Base-by-base conservation (phyloP, 177 flowering plant species). In the Tripterygium wilfordii region DNA sequence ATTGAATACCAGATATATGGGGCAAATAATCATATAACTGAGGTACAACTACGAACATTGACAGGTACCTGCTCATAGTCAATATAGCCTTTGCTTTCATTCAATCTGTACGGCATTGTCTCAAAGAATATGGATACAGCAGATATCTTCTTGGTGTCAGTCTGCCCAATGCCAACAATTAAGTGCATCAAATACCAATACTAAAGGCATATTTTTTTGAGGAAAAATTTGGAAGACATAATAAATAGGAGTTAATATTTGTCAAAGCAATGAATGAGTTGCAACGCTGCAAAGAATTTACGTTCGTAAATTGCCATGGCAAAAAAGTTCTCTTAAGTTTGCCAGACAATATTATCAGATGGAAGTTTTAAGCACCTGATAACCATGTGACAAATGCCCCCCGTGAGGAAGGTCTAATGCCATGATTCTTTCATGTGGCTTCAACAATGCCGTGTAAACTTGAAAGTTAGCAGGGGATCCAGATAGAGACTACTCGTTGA, bases 301-400 rank as follows among this genome's bases (percentile, higher is more conserved):
- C n/a, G n/a, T n/a, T n/a, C n/a, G n/a, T n/a, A n/a, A n/a, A n/a
- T n/a, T n/a, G n/a, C n/a, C n/a, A n/a, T n/a, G n/a, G n/a, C n/a
- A n/a, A n/a, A n/a, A n/a, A n/a, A n/a, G n/a, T n/a, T n/a, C n/a
- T n/a, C n/a, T n/a, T n/a, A n/a, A n/a, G n/a, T n/a, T n/a, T n/a
- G n/a, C n/a, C n/a, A n/a, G n/a, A n/a, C n/a, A n/a, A n/a, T n/a
- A n/a, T n/a, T n/a, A n/a, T n/a, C n/a, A n/a, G n/a, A n/a, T n/a
- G n/a, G n/a, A 36, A 2, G 14, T 3, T 20, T 32, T 14, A 30
- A 54, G 53, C 46, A 89, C 99, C 99, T 94, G 99, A 67, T 90
- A 94, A n/a, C 99, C 99, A 65, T 90, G 97, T 35, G 97, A 90
- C 54, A 94, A 94, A 83, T 94, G 99, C 3, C 99, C 99, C 55